phyloP scores from a whole-genome alignment of 2,329 filamentous ascomycete species.

The Coniella lustricola region DNA sequence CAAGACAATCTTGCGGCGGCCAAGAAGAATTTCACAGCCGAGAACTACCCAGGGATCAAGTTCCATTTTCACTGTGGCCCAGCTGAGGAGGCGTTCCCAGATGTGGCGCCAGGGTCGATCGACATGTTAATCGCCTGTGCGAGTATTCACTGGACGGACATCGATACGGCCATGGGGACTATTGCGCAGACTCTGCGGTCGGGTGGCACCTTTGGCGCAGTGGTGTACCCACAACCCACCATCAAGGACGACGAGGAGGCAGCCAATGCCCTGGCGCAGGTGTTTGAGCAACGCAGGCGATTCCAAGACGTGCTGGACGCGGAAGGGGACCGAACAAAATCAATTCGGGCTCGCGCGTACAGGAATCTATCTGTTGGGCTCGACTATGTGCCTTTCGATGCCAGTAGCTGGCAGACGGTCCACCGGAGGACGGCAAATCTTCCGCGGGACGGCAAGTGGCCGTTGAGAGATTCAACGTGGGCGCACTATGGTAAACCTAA shows the following conservation, averaged over 20 bases:
- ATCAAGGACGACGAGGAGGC: constrained; percentile 1
- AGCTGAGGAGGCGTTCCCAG: constrained; percentile 9
- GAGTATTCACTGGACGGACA: constrained; percentile 12
- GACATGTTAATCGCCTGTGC: constrained; percentile 13
- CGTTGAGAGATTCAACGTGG: constrained; percentile 5
- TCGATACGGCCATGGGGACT: constrained; percentile 4
- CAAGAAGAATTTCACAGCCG: background rate
- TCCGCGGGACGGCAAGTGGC: constrained; percentile 7
- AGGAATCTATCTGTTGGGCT: constrained; percentile 3
- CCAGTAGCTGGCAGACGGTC: background rate
- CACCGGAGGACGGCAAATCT: constrained; percentile 5
- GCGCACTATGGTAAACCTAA: constrained; percentile 1
- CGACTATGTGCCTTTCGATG: constrained; percentile 5
- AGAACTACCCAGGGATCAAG: background rate
- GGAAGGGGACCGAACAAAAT: background rate
- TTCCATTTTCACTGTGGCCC: constrained; percentile 4
- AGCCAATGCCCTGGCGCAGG: background rate
- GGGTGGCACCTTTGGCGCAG: constrained; percentile 12
- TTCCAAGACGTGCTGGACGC: constrained; percentile 1
- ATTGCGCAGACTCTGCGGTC: constrained; percentile 8
- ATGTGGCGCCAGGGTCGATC: background rate
- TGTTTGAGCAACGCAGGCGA: constrained; percentile 5
- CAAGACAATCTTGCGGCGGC: constrained; percentile 7
- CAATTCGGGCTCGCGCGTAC: constrained; percentile 1
- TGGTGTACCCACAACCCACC: constrained; percentile 10